Conservation (phyloP, 306 rosid species). For the Begonia fuchsioides region DNA sequence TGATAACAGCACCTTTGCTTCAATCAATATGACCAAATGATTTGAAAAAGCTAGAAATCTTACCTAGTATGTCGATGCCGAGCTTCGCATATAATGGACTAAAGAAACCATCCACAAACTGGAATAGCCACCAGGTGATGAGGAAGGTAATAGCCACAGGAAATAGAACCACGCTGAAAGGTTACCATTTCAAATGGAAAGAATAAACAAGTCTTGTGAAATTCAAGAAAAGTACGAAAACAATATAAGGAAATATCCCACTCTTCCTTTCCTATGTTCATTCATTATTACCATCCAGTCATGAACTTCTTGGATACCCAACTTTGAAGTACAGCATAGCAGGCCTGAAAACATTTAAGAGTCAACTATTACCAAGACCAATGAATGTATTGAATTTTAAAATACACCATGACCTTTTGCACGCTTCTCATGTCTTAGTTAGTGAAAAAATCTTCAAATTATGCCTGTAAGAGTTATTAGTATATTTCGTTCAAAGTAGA, state of each 20-base stretch:
- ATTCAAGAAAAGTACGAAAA: conserved; percentile 1
- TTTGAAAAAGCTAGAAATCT: background rate
- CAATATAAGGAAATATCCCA: background rate
- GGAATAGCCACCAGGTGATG: conserved; percentile 38
- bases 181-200: conserved; percentile 3
- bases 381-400: background rate
- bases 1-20: too few relatives aligned
- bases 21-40: too few relatives aligned
- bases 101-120: conserved; percentile 32
- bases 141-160: conserved; percentile 39
- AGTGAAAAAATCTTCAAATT: too few relatives aligned
- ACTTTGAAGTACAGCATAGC: conserved; percentile 42
- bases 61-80: conserved; percentile 32
- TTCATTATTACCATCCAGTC: conserved; percentile 33
- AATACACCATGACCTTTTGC: background rate
- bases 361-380: background rate
- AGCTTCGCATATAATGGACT: conserved; percentile 34
- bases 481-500: too few relatives aligned
- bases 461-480: too few relatives aligned
- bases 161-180: conserved; percentile 36
- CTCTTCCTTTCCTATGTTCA: background rate
- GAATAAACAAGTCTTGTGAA: conserved; percentile 1
- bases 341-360: conserved; percentile 21
- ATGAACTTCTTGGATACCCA: conserved; percentile 40
- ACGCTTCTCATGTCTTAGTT: background rate